Evolutionary conservation across 805 yeast species (phyloP), one percentile per base, ranked within the genome.

Genomic region (Candida broadrunensis): DNA sequence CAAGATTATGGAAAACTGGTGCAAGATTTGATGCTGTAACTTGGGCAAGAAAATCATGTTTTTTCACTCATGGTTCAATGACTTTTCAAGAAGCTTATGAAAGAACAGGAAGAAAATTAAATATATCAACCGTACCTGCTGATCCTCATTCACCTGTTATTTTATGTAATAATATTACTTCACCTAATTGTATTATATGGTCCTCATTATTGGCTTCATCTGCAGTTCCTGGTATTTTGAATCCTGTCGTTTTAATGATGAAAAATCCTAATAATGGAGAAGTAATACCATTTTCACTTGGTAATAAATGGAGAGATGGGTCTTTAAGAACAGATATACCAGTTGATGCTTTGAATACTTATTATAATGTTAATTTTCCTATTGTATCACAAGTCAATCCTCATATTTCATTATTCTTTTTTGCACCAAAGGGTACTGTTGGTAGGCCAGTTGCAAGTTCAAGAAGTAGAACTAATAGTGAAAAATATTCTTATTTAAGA

Each of bases 121-220:
- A 86, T 56, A 77, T 85, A 16, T 78, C 88, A 0, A 85, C 90
- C 0, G 89, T 86, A 2, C 93, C 95, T 2, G 81, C 88, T 12
- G 90, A 85, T 54, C 85, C 88, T 0, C 85, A 83, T 56, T 81
- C 89, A 2, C 93, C 95, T 0, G 89, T 82, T 2, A 85, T 86
- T 52, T 63, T 85, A 36, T 83, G 91, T 56, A 85, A 85, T 51
- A 78, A 81, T 51, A 74, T 84, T 43, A 85, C 93, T 0, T 77
- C 90, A 13, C 93, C 93, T 9, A 75, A 83, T 55, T 84, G 91
- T 58, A 80, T 85, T 13, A 81, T 86, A n/a, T 85, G 93, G 93
- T 79, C 87, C 2, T 67, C 89, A 0, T 62, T 85, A 42, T 62
- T 85, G 31, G 93, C 93, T 0, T 81, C 88, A 3, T 77, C 88